Conservation (phyloP, 2,329 filamentous ascomycete genomes). For the Mollisia scopiformis region DNA sequence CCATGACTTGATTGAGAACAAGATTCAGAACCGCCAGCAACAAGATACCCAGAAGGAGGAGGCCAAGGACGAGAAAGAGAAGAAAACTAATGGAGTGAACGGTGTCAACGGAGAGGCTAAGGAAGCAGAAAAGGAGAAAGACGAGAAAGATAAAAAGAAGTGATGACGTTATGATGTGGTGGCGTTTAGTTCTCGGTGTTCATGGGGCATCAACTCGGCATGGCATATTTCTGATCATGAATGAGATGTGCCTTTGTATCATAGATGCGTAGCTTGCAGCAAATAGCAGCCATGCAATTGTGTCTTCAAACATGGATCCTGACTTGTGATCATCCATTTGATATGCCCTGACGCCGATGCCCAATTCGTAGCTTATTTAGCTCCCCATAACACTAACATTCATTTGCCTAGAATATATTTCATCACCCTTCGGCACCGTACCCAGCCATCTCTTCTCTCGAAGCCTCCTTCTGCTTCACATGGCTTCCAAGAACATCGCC, state of each 20-base stretch:
- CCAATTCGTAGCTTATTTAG: too few relatives aligned
- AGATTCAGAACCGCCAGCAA: slow-evolving; percentile 98
- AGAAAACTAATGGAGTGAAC: slow-evolving; percentile 69
- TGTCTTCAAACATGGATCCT: slow-evolving; percentile 6
- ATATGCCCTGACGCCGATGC: neutral
- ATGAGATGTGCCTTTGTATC: slow-evolving; percentile 35
- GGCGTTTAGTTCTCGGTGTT: slow-evolving; percentile 31
- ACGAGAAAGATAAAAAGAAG: slow-evolving; percentile 53
- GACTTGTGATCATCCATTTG: neutral
- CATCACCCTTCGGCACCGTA: slow-evolving; percentile 45
- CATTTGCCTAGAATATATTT: too few relatives aligned
- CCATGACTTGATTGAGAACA: slow-evolving; percentile 99
- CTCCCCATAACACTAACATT: too few relatives aligned
- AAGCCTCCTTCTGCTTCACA: slow-evolving; percentile 56
- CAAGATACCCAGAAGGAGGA: slow-evolving; percentile 92
- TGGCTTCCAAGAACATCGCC: slow-evolving; percentile 55
- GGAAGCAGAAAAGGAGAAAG: slow-evolving; percentile 52
- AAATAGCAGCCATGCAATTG: slow-evolving; percentile 30
- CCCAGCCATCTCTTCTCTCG: slow-evolving; percentile 72
- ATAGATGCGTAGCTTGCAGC: slow-evolving; percentile 36
- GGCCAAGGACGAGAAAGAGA: slow-evolving; percentile 62
- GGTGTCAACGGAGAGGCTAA: slow-evolving; percentile 56
- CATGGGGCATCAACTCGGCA: slow-evolving; percentile 27
- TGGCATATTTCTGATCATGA: slow-evolving; percentile 30
- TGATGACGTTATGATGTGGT: slow-evolving; percentile 27